phyloP scores from a whole-genome alignment of 257 asterid species.

The Echites panduratus region DNA sequence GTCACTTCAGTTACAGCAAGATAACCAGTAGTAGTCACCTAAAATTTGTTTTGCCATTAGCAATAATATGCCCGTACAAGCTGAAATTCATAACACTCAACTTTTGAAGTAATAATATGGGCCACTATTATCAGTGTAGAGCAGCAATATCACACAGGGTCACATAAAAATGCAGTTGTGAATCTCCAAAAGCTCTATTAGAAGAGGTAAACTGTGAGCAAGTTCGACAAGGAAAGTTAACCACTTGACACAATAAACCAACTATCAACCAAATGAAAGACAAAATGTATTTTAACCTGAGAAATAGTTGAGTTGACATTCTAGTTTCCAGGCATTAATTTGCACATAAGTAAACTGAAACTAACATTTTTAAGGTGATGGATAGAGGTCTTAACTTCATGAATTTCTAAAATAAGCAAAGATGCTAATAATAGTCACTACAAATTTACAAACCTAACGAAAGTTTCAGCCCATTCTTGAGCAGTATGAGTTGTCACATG shows the following conservation, averaged over 20 bases:
- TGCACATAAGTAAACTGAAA: neutral
- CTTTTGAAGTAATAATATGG: neutral
- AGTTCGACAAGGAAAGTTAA: neutral
- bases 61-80: neutral
- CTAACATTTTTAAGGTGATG: neutral
- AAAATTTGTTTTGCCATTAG: neutral
- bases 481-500: constrained; percentile 97
- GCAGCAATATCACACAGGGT: neutral
- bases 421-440: neutral
- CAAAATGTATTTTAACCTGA: neutral
- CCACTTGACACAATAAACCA: neutral
- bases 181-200: neutral
- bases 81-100: neutral
- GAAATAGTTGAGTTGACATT: neutral
- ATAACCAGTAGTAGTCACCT: neutral
- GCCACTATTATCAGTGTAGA: neutral
- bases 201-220: neutral
- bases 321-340: neutral
- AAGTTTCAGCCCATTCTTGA: constrained; percentile 97
- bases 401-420: constrained; percentile 2
- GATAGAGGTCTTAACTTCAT: neutral
- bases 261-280: neutral
- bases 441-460: constrained; percentile 63
- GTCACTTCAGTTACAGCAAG: neutral
- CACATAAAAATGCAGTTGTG: neutral